A percentile compares a stretch with the other conserved stretches of the same genome.
Conservation (phyloP, 1,284 basidiomycete species). For the Lentinula novae-zelandiae region DNA sequence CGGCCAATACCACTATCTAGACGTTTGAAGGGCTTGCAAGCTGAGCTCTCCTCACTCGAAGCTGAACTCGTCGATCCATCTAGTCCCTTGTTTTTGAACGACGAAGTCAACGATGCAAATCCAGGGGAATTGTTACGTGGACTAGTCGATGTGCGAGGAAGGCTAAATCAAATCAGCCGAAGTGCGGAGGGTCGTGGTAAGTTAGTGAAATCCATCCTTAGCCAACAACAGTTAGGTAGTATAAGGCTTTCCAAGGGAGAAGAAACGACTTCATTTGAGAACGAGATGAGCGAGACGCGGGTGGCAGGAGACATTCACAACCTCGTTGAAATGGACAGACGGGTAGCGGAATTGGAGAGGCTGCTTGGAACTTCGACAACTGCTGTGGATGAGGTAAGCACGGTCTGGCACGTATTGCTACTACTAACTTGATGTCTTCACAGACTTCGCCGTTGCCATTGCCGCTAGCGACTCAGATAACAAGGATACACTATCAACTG, state of each 20-base stretch:
- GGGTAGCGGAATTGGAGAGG: constrained; percentile 78
- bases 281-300: constrained; percentile 13
- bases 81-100: constrained; percentile 48
- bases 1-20: constrained; percentile 53
- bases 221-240: constrained; percentile 26
- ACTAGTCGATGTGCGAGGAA: constrained; percentile 64
- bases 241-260: constrained; percentile 14
- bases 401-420: not conserved
- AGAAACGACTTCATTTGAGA: not conserved
- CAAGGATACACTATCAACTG: constrained; percentile 82
- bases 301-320: constrained; percentile 37
- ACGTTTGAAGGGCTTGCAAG: constrained; percentile 58
- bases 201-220: constrained; percentile 60
- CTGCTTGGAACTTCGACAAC: constrained; percentile 72
- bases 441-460: constrained; percentile 68
- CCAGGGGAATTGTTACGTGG: constrained; percentile 74
- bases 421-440: not conserved
- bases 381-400: constrained; percentile 65
- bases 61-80: constrained; percentile 67
- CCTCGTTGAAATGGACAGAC: constrained; percentile 71
- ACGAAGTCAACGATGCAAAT: constrained; percentile 51
- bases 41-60: constrained; percentile 64
- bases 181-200: constrained; percentile 61
- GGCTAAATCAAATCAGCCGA: constrained; percentile 65
- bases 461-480: constrained; percentile 79